phyloP scores from a whole-genome alignment of 148 eudicot species.

The Rhododendron henanense region DNA sequence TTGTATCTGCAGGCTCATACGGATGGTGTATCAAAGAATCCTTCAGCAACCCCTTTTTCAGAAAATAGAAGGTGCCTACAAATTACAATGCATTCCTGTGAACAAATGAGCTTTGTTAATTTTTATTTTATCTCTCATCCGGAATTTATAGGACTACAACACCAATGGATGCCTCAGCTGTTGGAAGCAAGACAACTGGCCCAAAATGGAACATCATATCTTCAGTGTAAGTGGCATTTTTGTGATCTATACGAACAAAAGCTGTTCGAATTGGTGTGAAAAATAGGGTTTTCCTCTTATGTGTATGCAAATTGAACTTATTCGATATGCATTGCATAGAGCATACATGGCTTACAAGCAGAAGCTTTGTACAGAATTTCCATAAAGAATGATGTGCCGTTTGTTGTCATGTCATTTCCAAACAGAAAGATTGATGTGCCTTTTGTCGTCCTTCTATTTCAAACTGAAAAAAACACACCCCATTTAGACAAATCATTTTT shows the following conservation, averaged over 20 bases:
- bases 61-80: constrained; percentile 26
- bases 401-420: neutral
- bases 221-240: constrained; percentile 34
- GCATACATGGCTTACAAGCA: neutral
- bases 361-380: neutral
- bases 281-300: neutral
- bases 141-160: constrained; percentile 24
- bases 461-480: neutral
- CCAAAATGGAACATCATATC: constrained; percentile 49
- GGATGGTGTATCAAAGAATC: constrained; percentile 18
- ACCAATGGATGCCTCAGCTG: constrained; percentile 23
- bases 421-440: neutral
- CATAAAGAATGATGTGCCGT: neutral
- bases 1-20: constrained; percentile 24
- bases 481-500: neutral
- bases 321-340: neutral
- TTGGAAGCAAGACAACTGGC: constrained; percentile 42
- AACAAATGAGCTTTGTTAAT: neutral
- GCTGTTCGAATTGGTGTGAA: neutral
- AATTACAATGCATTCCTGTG: neutral
- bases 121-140: neutral
- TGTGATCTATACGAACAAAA: neutral
- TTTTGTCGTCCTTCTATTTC: neutral
- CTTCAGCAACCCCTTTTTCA: constrained; percentile 29
- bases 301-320: neutral